These are phyloP conservation scores for Boletus bicolor DNA, from an alignment of 768 basidiomycete species.

Conservation along the genomic window DNA sequence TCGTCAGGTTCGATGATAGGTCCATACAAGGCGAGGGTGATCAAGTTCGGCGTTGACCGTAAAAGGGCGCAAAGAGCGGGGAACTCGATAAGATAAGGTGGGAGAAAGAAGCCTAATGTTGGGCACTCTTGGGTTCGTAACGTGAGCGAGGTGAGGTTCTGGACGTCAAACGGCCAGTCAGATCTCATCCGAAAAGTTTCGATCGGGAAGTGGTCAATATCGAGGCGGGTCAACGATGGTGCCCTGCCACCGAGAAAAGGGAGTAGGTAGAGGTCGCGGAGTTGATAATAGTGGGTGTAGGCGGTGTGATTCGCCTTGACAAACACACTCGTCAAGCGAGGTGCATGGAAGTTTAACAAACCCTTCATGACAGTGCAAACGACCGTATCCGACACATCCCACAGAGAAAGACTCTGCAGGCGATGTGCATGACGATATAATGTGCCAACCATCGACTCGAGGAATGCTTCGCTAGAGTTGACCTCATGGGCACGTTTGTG, in stretches of 20 bases:
- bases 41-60: constrained; percentile 6
- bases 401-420: constrained; percentile 7
- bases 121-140: constrained; percentile 14
- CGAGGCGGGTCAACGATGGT: constrained; percentile 11
- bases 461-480: neutral
- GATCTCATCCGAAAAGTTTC: constrained; percentile 1
- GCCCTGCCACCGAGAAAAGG: constrained; percentile 13
- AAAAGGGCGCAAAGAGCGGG: constrained; percentile 12
- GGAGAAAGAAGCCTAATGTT: constrained; percentile 3
- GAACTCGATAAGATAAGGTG: constrained; percentile 17
- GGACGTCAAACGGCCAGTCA: constrained; percentile 5
- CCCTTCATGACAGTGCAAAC: constrained; percentile 3
- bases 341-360: neutral
- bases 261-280: neutral
- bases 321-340: constrained; percentile 9
- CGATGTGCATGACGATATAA: constrained; percentile 4
- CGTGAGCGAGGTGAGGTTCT: constrained; percentile 11
- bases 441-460: neutral
- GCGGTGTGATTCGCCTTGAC: constrained; percentile 8
- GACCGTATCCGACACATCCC: constrained; percentile 16
- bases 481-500: neutral
- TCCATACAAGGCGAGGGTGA: constrained; percentile 11
- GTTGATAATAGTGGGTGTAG: constrained; percentile 5
- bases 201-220: constrained; percentile 16
- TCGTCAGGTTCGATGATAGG: constrained; percentile 14